Conservation (phyloP, 257 asterid genomes). For the Lycium ferocissimum region DNA sequence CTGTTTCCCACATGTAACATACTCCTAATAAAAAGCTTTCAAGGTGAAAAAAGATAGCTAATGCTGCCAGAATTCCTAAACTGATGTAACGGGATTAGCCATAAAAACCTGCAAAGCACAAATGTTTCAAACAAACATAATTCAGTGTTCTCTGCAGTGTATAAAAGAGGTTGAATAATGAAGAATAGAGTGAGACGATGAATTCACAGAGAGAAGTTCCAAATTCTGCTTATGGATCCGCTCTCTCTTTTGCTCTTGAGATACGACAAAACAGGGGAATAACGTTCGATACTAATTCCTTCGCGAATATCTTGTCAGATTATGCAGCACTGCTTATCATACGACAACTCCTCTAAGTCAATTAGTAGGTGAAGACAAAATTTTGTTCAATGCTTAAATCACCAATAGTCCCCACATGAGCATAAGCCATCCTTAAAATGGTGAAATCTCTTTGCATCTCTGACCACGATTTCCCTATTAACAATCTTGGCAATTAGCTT, state of each 20-base stretch:
- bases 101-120: background rate
- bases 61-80: background rate
- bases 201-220: background rate
- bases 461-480: constrained; percentile 72
- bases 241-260: constrained; percentile 14
- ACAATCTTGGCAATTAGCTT: constrained; percentile 72
- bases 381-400: background rate
- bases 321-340: constrained; percentile 8
- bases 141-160: background rate
- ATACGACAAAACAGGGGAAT: constrained; percentile 5
- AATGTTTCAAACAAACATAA: background rate
- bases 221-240: background rate
- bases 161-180: background rate
- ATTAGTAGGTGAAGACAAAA: background rate
- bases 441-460: constrained; percentile 93
- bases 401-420: constrained; percentile 96
- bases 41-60: background rate
- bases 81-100: background rate
- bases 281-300: too few species aligned
- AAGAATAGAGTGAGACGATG: background rate
- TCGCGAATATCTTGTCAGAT: background rate
- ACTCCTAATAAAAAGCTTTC: background rate
- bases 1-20: background rate
- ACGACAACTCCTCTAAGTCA: constrained; percentile 11
- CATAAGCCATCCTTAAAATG: constrained; percentile 79